Conservation (phyloP, 1,284 basidiomycete genomes). For the Trametes hirsuta region DNA sequence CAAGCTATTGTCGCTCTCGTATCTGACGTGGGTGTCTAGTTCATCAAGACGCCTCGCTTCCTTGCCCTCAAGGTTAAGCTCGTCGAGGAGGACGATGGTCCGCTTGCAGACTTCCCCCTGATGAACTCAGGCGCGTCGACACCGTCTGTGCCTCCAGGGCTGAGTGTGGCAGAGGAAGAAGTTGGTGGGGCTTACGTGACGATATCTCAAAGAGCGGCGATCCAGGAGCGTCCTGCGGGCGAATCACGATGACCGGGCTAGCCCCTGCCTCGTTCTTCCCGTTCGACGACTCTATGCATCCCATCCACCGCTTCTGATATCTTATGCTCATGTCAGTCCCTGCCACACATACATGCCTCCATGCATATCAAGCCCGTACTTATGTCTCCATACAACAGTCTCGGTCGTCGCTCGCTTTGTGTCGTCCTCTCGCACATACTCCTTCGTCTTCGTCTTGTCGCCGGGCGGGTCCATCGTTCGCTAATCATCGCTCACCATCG, state of each 20-base stretch:
- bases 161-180: slow-evolving; percentile 60
- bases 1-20: not conserved
- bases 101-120: slow-evolving; percentile 34
- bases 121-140: slow-evolving; percentile 34
- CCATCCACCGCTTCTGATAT: slow-evolving; percentile 23
- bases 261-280: slow-evolving; percentile 7
- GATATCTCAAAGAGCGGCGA: slow-evolving; percentile 69
- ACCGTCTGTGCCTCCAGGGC: slow-evolving; percentile 69
- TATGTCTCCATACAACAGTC: slow-evolving; percentile 28
- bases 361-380: slow-evolving; percentile 23
- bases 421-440: slow-evolving; percentile 25
- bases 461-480: slow-evolving; percentile 25
- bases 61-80: slow-evolving; percentile 74
- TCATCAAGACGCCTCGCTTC: slow-evolving; percentile 83
- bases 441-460: slow-evolving; percentile 21
- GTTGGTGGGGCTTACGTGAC: slow-evolving; percentile 82
- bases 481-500: slow-evolving; percentile 25
- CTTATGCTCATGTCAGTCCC: slow-evolving; percentile 32
- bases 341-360: slow-evolving; percentile 24
- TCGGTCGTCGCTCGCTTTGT: slow-evolving; percentile 24
- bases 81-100: slow-evolving; percentile 64
- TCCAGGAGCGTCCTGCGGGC: slow-evolving; percentile 28
- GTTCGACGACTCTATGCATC: slow-evolving; percentile 26
- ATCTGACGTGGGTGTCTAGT: slow-evolving; percentile 46
- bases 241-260: slow-evolving; percentile 20